Conservation (phyloP, 2,329 filamentous ascomycete species). For the Aspergillus intermedius region DNA sequence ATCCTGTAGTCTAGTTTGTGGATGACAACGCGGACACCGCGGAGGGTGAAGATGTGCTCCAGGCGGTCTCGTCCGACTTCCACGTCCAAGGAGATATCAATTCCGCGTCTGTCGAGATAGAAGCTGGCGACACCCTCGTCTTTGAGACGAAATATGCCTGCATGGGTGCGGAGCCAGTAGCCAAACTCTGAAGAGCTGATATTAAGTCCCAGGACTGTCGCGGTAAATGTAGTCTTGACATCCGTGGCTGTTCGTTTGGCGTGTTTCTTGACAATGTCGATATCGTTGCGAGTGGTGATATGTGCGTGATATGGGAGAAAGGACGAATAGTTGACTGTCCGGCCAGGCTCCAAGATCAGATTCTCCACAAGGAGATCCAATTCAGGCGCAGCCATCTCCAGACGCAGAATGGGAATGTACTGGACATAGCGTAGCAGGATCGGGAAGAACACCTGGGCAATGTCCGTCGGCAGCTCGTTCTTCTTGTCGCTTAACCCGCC, state of each 20-base stretch:
- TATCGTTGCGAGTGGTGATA: conserved; percentile 75
- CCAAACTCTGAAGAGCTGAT: conserved; percentile 80
- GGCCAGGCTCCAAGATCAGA: conserved; percentile 79
- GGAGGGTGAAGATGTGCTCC: conserved; percentile 74
- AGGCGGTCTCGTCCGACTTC: conserved; percentile 72
- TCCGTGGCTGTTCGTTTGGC: conserved; percentile 58
- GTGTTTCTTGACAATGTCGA: conserved; percentile 76
- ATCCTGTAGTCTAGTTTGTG: conserved; percentile 81
- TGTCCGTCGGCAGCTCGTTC: conserved; percentile 65
- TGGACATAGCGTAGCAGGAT: conserved; percentile 70
- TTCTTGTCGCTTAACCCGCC: conserved; percentile 60
- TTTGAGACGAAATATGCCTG: conserved; percentile 64
- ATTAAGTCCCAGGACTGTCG: conserved; percentile 76
- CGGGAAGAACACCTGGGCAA: conserved; percentile 74
- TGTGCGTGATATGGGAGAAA: conserved; percentile 82
- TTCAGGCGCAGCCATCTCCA: conserved; percentile 79
- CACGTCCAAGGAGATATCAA: conserved; percentile 79
- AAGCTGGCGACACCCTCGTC: conserved; percentile 85
- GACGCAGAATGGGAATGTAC: conserved; percentile 78
- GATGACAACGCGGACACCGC: conserved; percentile 69
- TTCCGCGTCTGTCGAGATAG: conserved; percentile 74
- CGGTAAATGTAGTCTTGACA: conserved; percentile 65
- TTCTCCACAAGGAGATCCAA: conserved; percentile 86
- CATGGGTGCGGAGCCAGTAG: conserved; percentile 79
- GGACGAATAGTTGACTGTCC: conserved; percentile 74